Evolutionary conservation across 148 eudicot species (phyloP).

Genomic region (Chenopodium formosanum): DNA sequence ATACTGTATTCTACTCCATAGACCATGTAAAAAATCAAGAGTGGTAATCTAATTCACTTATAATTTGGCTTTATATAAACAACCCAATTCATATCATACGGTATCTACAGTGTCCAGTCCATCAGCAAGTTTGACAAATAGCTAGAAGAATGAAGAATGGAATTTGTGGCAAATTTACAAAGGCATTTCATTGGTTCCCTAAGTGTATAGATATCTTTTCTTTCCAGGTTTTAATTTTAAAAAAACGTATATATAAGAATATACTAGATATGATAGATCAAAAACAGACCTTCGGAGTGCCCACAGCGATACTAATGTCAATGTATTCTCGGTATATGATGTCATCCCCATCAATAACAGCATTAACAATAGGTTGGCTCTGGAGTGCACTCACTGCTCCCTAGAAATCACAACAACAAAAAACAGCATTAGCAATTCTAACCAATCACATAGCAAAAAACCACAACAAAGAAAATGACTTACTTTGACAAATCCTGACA

Average conservation of each 20-base stretch:
- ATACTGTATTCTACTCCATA: too few relatives aligned
- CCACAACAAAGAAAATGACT: conserved; percentile 12
- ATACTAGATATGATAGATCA: background rate
- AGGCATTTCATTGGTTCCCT: background rate
- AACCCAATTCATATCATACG: background rate
- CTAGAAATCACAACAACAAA: conserved; percentile 29
- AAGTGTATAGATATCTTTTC: too few relatives aligned
- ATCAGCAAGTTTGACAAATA: conserved; percentile 1
- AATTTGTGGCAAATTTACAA: background rate
- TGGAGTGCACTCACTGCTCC: conserved; percentile 93
- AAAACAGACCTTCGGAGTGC: conserved; percentile 81
- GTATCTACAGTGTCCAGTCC: background rate
- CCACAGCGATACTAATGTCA: conserved; percentile 97
- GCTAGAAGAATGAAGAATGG: background rate
- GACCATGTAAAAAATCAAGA: too few relatives aligned
- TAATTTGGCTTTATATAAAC: too few relatives aligned
- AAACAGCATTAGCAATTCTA: conserved; percentile 1
- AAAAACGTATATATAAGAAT: background rate
- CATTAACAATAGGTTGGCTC: conserved; percentile 85
- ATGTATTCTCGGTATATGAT: conserved; percentile 88
- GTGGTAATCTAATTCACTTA: too few relatives aligned
- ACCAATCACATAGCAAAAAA: background rate
- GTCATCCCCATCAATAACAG: conserved; percentile 95
- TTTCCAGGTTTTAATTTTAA: too few relatives aligned
- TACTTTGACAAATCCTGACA: conserved; percentile 97